Evolutionary conservation across 352 stramenopile genomes (phyloP), one percentile per base, ranked within the genome.

Genomic region (Paralagenidium karlingii): DNA sequence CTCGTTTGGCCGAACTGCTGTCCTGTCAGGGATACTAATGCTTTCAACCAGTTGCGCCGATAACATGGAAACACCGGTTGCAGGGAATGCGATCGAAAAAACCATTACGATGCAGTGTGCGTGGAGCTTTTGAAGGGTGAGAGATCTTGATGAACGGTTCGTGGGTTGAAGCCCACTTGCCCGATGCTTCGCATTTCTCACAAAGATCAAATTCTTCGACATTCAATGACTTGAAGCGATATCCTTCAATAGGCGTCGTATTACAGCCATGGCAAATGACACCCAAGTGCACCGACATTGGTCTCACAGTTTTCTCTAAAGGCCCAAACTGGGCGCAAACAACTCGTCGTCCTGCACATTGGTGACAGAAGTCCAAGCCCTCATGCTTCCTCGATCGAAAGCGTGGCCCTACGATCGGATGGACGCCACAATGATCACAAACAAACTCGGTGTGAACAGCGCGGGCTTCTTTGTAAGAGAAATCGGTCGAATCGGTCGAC

Each of bases 101-200:
- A n/a, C n/a, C n/a, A n/a, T n/a, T n/a, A n/a, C n/a, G n/a, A n/a
- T n/a, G n/a, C n/a, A n/a, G n/a, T n/a, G n/a, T n/a, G n/a, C n/a
- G n/a, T n/a, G 56, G 58, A 0, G 62, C 59, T 7, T 66, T 68
- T 10, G 68, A 65, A 7, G 76, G 67, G n/a, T 63, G 49, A n/a
- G 55, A 67, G 42, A 87, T 86, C 60, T 90, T 90, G 36, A 90
- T 67, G 50, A 81, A 86, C 15, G 73, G 76, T 25, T 71, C 65
- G 24, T 73, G 51, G n/a, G n/a, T n/a, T 8, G 39, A 50, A 16
- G 28, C 31, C 51, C 58, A 81, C 40, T 71, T 57, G 22, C 63
- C 63, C 21, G 62, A 71, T 11, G 52, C 57, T 44, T 90, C 73
- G 47, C 78, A 92, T 8, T 33, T 49, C 40, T 69, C 57, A 43